These are phyloP conservation scores for Acrodontium crateriforme DNA, from an alignment of 2,329 filamentous ascomycete genomes.

Conservation along the genomic window DNA sequence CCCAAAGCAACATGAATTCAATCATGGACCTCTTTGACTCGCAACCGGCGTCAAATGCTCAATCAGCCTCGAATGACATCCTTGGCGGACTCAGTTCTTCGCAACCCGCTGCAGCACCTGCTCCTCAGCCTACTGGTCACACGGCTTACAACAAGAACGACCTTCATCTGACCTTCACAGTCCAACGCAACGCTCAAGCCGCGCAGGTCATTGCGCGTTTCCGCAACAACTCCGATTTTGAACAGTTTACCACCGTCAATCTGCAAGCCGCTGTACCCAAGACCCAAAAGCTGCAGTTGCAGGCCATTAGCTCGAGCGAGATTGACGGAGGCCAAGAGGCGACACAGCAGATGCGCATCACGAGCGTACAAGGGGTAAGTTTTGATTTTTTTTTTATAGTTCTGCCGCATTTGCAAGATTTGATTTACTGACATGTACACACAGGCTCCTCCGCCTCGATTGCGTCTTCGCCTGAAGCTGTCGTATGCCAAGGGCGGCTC, in stretches of 20 bases:
- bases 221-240: constrained; percentile 49
- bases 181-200: constrained; percentile 68
- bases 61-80: constrained; percentile 29
- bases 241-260: constrained; percentile 57
- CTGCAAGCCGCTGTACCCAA: constrained; percentile 94
- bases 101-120: constrained; percentile 30
- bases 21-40: constrained; percentile 85
- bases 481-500: constrained; percentile 59
- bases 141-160: constrained; percentile 79
- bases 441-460: constrained; percentile 53
- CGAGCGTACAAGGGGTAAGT: constrained; percentile 79
- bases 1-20: constrained; percentile 32
- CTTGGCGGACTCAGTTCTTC: constrained; percentile 33
- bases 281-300: constrained; percentile 82
- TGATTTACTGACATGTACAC: constrained; percentile 7
- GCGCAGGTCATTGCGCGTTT: constrained; percentile 78
- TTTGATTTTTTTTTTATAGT: background rate
- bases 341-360: constrained; percentile 80
- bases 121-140: constrained; percentile 36
- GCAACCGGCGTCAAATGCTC: constrained; percentile 25
- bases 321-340: constrained; percentile 67
- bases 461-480: constrained; percentile 76
- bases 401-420: background rate
- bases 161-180: constrained; percentile 63
- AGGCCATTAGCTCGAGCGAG: constrained; percentile 73